Evolutionary conservation across 768 basidiomycete species (phyloP), one percentile per base, ranked within the genome.

Genomic region (Collybia mongolica): DNA sequence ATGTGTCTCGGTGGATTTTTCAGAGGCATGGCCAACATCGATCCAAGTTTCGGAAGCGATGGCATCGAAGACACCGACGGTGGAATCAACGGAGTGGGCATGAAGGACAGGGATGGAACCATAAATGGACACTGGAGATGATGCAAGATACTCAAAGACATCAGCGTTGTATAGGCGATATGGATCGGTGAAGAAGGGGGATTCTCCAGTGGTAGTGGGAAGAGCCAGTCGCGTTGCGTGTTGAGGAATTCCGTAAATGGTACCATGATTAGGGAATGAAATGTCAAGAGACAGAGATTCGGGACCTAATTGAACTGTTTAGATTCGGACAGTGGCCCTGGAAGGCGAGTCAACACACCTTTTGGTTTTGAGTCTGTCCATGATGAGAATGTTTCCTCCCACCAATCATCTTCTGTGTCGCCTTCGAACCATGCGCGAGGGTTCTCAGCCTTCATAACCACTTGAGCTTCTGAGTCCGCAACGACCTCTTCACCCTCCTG

Each of bases 321-420:
- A 39, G 39, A 39, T 26, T 4, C n/a, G 15, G 24, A 35, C 2
- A 9, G 2, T 12, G 48, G 17, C 5, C 24, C 36, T 42, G 17
- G 3, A 40, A 23, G 15, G 5, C 29, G 39, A 24, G 5, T 23
- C 12, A 32, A 54, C 60, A 50, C 59, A 95, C 96, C 96, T 74
- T 97, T 98, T 0, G 96, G 96, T 67, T 98, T 99, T 1, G 84
- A 76, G 64, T 99, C 97, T 0, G 86, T 93, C 87, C 93, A 95
- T 4, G 86, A 79, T 19, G 71, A 79, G 67, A 90, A 99, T 0
- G 72, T 80, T 69, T 99, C 97, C 52, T 95, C 91, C 88, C 93
- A 99, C 63, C 80, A 87, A 22, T 76, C 91, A 54, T 90, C 88
- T 60, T 96, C 89, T 15, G 71, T 69, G 9, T 90, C 86, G 11